Evolutionary conservation across 164 flowering plant genomes (phyloP).

Genomic region (Piper betle): DNA sequence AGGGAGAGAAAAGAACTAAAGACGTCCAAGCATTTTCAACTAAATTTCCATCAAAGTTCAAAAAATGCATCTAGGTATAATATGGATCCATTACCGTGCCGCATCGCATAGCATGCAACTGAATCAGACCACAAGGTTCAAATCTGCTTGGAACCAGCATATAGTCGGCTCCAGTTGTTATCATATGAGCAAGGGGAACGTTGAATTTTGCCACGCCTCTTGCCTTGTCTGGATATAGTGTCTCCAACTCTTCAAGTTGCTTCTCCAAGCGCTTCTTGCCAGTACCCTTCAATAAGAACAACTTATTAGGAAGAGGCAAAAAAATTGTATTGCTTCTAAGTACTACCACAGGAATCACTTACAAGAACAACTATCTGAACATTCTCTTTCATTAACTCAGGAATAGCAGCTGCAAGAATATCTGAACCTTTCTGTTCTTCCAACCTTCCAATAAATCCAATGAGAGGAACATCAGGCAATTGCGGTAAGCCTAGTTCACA

Average conservation of each 20-base stretch:
- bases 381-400: slow-evolving; percentile 39
- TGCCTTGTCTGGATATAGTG: slow-evolving; percentile 52
- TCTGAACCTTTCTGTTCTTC: slow-evolving; percentile 99
- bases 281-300: slow-evolving; percentile 47
- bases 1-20: neutral
- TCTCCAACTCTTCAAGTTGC: slow-evolving; percentile 61
- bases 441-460: slow-evolving; percentile 89
- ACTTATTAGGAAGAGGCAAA: neutral
- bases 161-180: slow-evolving; percentile 74
- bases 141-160: slow-evolving; percentile 83
- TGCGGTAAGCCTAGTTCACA: slow-evolving; percentile 84
- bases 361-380: slow-evolving; percentile 78
- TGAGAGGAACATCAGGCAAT: slow-evolving; percentile 52
- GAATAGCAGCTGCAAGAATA: slow-evolving; percentile 66
- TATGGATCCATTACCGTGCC: slow-evolving; percentile 52
- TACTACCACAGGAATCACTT: slow-evolving; percentile 9
- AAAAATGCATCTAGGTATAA: neutral
- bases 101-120: slow-evolving; percentile 81
- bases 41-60: neutral
- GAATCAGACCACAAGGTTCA: slow-evolving; percentile 98
- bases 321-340: neutral
- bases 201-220: slow-evolving; percentile 82
- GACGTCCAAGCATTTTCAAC: neutral
- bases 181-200: slow-evolving; percentile 78
- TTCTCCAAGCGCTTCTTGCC: slow-evolving; percentile 80